phyloP scores from a whole-genome alignment of 2,329 filamentous ascomycete species.

The Penicillium corylophilum region DNA sequence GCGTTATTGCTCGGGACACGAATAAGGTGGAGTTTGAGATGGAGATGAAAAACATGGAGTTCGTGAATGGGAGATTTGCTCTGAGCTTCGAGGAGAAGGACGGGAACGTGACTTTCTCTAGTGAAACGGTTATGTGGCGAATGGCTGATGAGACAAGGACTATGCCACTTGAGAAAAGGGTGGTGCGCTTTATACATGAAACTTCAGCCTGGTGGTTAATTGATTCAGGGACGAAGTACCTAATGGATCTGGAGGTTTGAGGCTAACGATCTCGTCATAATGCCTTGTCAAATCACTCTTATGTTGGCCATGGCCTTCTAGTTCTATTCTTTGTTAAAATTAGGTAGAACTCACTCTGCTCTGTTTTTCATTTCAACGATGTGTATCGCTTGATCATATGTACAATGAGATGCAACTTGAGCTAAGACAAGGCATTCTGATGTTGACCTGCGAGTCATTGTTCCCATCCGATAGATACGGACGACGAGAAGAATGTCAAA shows the following conservation, averaged over 20 bases:
- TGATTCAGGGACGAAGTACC: slow-evolving; percentile 33
- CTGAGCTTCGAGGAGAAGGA: slow-evolving; percentile 22
- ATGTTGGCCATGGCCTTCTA: no score
- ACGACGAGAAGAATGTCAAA: background rate
- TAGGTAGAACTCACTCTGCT: background rate
- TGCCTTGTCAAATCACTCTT: no score
- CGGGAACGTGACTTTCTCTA: slow-evolving; percentile 24
- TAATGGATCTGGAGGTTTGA: slow-evolving; percentile 24
- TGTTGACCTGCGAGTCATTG: background rate
- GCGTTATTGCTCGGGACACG: slow-evolving; percentile 22
- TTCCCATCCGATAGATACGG: background rate
- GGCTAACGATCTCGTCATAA: background rate
- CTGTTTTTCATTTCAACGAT: background rate
- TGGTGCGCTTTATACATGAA: slow-evolving; percentile 34
- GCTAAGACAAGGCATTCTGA: background rate
- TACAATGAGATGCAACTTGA: background rate
- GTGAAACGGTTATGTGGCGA: slow-evolving; percentile 35
- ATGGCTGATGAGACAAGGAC: slow-evolving; percentile 10
- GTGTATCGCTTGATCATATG: background rate
- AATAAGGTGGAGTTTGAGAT: slow-evolving; percentile 35
- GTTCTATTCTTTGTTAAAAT: background rate
- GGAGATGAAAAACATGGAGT: slow-evolving; percentile 13
- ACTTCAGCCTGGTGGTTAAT: slow-evolving; percentile 38
- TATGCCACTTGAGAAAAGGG: slow-evolving; percentile 33
- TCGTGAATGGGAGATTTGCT: slow-evolving; percentile 25